Conservation (phyloP, 1,284 basidiomycete species). For the Cryptococcus sp. region DNA sequence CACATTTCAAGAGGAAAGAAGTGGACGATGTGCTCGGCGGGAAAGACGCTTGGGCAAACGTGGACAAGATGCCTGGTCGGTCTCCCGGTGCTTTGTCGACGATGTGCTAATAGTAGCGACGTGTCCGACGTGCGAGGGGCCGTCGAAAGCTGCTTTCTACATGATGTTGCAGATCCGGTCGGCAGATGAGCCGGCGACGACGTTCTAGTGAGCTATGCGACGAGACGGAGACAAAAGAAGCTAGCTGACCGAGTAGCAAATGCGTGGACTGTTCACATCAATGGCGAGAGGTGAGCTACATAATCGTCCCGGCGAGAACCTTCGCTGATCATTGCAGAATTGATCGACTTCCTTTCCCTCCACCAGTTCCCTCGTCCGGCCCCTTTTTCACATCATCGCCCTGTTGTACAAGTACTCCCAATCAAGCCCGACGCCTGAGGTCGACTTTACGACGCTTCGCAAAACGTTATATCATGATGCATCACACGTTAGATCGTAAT, state of each 20-base stretch:
- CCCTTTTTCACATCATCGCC: too few relatives aligned
- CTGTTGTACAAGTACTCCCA: too few relatives aligned
- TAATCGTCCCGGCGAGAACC: too few relatives aligned
- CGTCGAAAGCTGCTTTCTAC: conserved; percentile 76
- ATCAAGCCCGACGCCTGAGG: too few relatives aligned
- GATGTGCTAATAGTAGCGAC: conserved; percentile 51
- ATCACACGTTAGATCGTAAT: background rate
- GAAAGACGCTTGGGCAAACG: conserved; percentile 91
- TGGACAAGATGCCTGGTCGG: conserved; percentile 77
- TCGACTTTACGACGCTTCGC: too few relatives aligned
- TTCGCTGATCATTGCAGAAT: background rate
- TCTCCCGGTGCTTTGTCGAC: conserved; percentile 7
- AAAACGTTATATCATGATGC: background rate
- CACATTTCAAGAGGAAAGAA: conserved; percentile 72
- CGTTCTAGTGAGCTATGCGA: conserved; percentile 72
- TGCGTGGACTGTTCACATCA: conserved; percentile 44
- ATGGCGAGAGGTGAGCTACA: conserved; percentile 45
- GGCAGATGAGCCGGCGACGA: conserved; percentile 95
- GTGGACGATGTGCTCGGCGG: conserved; percentile 92
- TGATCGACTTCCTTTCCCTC: too few relatives aligned
- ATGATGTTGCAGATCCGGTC: conserved; percentile 94
- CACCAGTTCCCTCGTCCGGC: too few relatives aligned
- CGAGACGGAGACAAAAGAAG: too few relatives aligned
- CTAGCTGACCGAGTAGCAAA: conserved; percentile 28
- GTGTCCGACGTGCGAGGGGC: conserved; percentile 80